Percentiles rank a stretch among this genome's conserved stretches.
These are phyloP conservation scores for Oryza punctata DNA, from an alignment of 176 grass and related monocot genomes.

Conservation along the genomic window DNA sequence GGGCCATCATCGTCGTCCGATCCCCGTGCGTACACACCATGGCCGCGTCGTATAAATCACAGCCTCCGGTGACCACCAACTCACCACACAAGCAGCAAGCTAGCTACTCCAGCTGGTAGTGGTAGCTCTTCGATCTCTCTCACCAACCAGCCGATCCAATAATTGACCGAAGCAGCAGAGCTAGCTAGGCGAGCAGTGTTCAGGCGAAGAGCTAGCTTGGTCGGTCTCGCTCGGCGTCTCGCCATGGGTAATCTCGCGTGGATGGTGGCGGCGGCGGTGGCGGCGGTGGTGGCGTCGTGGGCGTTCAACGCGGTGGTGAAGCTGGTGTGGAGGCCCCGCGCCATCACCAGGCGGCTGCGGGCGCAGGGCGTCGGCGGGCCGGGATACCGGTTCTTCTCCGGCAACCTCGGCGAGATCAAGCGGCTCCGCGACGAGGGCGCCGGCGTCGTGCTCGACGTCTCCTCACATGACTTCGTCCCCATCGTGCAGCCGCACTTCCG, in stretches of 20 bases:
- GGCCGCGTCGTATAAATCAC: too few relatives aligned
- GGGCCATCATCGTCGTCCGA: too few relatives aligned
- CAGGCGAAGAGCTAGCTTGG: too few relatives aligned
- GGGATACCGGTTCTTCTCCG: slow-evolving; percentile 37
- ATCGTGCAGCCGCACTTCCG: slow-evolving; percentile 51
- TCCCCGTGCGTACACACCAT: too few relatives aligned
- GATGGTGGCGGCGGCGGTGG: slow-evolving; percentile 19
- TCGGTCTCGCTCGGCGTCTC: too few relatives aligned
- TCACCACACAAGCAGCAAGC: too few relatives aligned
- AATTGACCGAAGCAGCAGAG: too few relatives aligned
- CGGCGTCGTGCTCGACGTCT: slow-evolving; percentile 18
- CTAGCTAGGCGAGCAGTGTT: too few relatives aligned
- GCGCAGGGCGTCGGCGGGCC: slow-evolving; percentile 61
- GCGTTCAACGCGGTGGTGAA: slow-evolving; percentile 33
- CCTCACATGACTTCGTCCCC: slow-evolving; percentile 50
- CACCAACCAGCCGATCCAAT: too few relatives aligned
- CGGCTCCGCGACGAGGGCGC: background rate
- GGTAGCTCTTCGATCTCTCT: too few relatives aligned
- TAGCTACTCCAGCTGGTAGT: too few relatives aligned
- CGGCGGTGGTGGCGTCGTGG: slow-evolving; percentile 31
- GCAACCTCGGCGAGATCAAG: background rate
- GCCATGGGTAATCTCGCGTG: slow-evolving; percentile 21
- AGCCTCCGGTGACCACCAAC: too few relatives aligned
- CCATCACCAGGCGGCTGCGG: background rate
- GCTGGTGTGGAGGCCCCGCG: slow-evolving; percentile 52